phyloP scores from a whole-genome alignment of 2,329 filamentous ascomycete genomes.

The Davidsoniella neocaledoniae region DNA sequence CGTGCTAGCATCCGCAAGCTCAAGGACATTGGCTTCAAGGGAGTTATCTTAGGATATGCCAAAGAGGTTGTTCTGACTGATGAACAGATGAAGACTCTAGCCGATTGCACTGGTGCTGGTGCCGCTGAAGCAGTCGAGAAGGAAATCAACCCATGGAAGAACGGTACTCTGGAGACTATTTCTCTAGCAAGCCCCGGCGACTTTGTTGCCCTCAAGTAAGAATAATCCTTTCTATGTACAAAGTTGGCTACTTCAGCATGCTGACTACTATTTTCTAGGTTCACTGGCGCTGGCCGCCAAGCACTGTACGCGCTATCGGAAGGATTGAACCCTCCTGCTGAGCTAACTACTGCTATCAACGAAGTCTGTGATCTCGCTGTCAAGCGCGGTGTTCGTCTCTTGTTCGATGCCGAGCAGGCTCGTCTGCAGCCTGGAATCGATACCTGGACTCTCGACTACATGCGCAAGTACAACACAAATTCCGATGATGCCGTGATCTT shows the following conservation, averaged over 20 bases:
- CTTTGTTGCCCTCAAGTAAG: conserved; percentile 47
- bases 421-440: conserved; percentile 65
- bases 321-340: conserved; percentile 42
- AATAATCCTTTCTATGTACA: background rate
- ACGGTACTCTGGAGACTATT: conserved; percentile 60
- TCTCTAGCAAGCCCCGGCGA: conserved; percentile 45
- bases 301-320: conserved; percentile 50
- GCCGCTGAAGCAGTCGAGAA: conserved; percentile 31
- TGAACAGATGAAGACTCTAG: conserved; percentile 29
- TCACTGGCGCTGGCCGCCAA: conserved; percentile 66
- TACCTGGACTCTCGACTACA: conserved; percentile 61
- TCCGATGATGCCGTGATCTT: conserved; percentile 53
- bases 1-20: conserved; percentile 44
- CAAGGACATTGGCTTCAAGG: conserved; percentile 60
- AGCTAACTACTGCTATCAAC: conserved; percentile 53
- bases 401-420: conserved; percentile 78
- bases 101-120: conserved; percentile 28
- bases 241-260: background rate
- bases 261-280: conserved; percentile 24
- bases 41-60: conserved; percentile 73
- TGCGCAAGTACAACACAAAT: conserved; percentile 55
- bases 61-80: conserved; percentile 59
- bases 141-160: conserved; percentile 55
- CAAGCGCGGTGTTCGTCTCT: conserved; percentile 50
- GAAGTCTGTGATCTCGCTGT: conserved; percentile 58